Evolutionary conservation across 2,329 filamentous ascomycete species (phyloP).

Genomic region (Thielaviopsis musarum): DNA sequence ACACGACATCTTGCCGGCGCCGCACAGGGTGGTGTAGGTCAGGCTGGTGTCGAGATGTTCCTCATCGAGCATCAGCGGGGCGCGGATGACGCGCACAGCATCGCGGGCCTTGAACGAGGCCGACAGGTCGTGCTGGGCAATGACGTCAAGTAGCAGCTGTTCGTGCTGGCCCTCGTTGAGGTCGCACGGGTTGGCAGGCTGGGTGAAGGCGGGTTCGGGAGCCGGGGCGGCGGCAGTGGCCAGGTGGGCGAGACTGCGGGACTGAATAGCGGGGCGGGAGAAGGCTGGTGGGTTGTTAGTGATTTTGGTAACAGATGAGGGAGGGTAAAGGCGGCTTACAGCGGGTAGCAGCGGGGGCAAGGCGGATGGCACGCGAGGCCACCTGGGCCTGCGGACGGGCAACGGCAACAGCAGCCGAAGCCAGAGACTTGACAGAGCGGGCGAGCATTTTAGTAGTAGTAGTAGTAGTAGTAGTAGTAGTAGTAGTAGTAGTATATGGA

Average conservation of each 20-base stretch:
- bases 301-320: not conserved
- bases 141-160: slow-evolving; percentile 11
- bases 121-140: slow-evolving; percentile 5
- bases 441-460: slow-evolving; percentile 11
- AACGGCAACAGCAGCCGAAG: not conserved
- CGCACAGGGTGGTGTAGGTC: slow-evolving; percentile 8
- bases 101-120: slow-evolving; percentile 8
- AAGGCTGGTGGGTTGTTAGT: not conserved
- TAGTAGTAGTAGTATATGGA: too few relatives aligned
- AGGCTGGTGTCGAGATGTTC: slow-evolving; percentile 10
- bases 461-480: too few relatives aligned
- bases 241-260: slow-evolving; percentile 8
- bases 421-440: slow-evolving; percentile 8
- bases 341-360: not conserved
- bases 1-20: slow-evolving; percentile 11
- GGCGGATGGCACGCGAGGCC: not conserved
- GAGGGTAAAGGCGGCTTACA: too few relatives aligned
- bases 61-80: slow-evolving; percentile 10
- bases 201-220: slow-evolving; percentile 4
- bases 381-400: not conserved
- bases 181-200: slow-evolving; percentile 2
- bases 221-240: slow-evolving; percentile 5
- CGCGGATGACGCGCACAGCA: slow-evolving; percentile 10
- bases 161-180: slow-evolving; percentile 8
- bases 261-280: not conserved